These are phyloP conservation scores for Aspergillus bridgeri DNA, from an alignment of 495 filamentous ascomycete species.

Conservation along the genomic window DNA sequence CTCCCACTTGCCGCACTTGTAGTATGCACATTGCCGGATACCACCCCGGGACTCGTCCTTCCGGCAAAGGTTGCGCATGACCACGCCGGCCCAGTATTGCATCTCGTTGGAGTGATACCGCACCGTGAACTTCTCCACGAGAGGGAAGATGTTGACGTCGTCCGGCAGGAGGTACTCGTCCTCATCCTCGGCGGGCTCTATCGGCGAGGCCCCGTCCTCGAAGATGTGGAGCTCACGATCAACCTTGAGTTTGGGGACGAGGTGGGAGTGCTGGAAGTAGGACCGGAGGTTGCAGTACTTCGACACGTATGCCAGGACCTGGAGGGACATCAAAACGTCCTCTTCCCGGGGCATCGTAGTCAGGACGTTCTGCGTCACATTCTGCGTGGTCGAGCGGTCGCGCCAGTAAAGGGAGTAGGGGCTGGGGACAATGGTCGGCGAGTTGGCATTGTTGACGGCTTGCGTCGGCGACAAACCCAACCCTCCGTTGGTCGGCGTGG, in stretches of 20 bases:
- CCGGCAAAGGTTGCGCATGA: slow-evolving; percentile 97
- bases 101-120: slow-evolving; percentile 92
- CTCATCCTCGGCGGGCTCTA: slow-evolving; percentile 59
- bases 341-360: slow-evolving; percentile 93
- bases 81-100: slow-evolving; percentile 99
- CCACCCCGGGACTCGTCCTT: slow-evolving; percentile 94
- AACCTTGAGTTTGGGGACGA: slow-evolving; percentile 89
- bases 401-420: slow-evolving; percentile 72
- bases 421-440: slow-evolving; percentile 65
- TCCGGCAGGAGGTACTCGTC: slow-evolving; percentile 91
- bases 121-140: slow-evolving; percentile 97
- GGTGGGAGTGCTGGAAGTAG: slow-evolving; percentile 92
- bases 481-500: slow-evolving; percentile 54
- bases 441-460: slow-evolving; percentile 65
- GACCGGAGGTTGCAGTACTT: slow-evolving; percentile 96
- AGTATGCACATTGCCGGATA: slow-evolving; percentile 95
- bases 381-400: slow-evolving; percentile 57
- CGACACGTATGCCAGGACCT: slow-evolving; percentile 94
- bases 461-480: slow-evolving; percentile 76
- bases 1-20: slow-evolving; percentile 97
- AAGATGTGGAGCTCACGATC: slow-evolving; percentile 76
- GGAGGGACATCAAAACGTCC: slow-evolving; percentile 97
- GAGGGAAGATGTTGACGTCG: slow-evolving; percentile 95
- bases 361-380: slow-evolving; percentile 61
- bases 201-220: slow-evolving; percentile 58